A percentile compares a stretch with the other conserved stretches of the same genome.
These are phyloP conservation scores for Zopfochytrium polystomum DNA, from an alignment of 371 early-diverging fungal species.

Conservation along the genomic window DNA sequence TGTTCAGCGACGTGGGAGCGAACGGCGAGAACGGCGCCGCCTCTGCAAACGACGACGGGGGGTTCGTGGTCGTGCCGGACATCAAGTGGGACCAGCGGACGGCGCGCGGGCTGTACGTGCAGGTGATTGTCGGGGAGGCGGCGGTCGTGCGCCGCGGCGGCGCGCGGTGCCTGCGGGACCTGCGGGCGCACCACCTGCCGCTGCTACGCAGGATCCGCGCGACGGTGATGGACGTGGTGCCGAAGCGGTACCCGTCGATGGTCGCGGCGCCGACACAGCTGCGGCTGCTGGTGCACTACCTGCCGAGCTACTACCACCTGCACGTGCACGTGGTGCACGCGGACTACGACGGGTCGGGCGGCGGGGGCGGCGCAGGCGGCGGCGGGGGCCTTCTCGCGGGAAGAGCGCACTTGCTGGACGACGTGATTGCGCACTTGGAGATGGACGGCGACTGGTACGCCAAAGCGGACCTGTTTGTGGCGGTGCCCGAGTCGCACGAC, in stretches of 20 bases:
- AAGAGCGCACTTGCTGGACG: slow-evolving; percentile 18
- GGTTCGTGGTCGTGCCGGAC: slow-evolving; percentile 15
- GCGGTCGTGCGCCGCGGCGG: slow-evolving; percentile 1
- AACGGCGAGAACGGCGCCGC: neutral
- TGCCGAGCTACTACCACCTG: slow-evolving; percentile 15
- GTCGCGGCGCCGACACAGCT: neutral
- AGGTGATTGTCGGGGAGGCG: slow-evolving; percentile 8
- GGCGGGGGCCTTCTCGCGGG: slow-evolving; percentile 15
- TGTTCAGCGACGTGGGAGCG: neutral
- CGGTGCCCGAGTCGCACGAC: slow-evolving; percentile 5
- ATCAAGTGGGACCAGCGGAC: slow-evolving; percentile 15
- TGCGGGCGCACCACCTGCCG: too few relatives aligned
- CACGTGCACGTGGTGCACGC: slow-evolving; percentile 18
- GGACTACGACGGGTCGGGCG: slow-evolving; percentile 4
- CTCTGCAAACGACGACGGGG: slow-evolving; percentile 1
- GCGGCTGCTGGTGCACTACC: slow-evolving; percentile 15
- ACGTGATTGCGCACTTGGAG: slow-evolving; percentile 9
- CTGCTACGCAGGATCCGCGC: too few relatives aligned
- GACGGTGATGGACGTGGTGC: too few relatives aligned
- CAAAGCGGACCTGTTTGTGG: neutral
- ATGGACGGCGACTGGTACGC: slow-evolving; percentile 7
- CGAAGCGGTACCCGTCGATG: too few relatives aligned
- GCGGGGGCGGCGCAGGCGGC: too few relatives aligned
- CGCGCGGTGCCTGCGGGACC: too few relatives aligned
- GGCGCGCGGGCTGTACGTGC: slow-evolving; percentile 8